phyloP scores from a whole-genome alignment of 2,329 filamentous ascomycete species.

The Ascochyta rabiei region DNA sequence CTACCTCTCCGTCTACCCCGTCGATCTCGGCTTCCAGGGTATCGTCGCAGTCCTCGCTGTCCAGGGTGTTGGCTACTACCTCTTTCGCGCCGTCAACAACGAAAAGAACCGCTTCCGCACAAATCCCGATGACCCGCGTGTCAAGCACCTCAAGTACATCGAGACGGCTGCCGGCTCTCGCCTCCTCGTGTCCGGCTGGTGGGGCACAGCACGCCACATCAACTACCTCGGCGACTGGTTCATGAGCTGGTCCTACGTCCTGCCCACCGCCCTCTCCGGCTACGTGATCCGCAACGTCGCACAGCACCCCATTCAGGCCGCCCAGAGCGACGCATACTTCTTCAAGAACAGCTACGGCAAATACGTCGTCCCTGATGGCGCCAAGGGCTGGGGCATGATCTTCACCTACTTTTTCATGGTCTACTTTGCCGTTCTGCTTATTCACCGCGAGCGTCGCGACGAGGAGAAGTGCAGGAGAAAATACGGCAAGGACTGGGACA shows the following conservation, averaged over 20 bases:
- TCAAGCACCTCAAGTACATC: slow-evolving; percentile 83
- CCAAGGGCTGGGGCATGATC: slow-evolving; percentile 81
- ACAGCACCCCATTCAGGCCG: slow-evolving; percentile 39
- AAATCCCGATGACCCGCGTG: slow-evolving; percentile 78
- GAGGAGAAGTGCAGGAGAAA: slow-evolving; percentile 90
- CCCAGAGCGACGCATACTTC: slow-evolving; percentile 60
- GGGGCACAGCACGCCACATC: slow-evolving; percentile 89
- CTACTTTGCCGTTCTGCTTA: slow-evolving; percentile 85
- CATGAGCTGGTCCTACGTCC: slow-evolving; percentile 87
- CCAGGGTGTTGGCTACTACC: slow-evolving; percentile 77
- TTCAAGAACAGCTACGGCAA: slow-evolving; percentile 63
- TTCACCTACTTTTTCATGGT: slow-evolving; percentile 94
- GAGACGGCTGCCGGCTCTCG: slow-evolving; percentile 82
- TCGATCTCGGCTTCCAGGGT: slow-evolving; percentile 74
- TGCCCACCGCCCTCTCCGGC: slow-evolving; percentile 84
- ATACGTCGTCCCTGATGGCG: slow-evolving; percentile 72
- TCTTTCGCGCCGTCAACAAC: slow-evolving; percentile 92
- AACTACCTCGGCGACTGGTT: slow-evolving; percentile 97
- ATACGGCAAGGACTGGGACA: slow-evolving; percentile 91
- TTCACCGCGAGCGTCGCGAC: slow-evolving; percentile 86
- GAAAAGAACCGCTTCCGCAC: slow-evolving; percentile 95
- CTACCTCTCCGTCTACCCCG: slow-evolving; percentile 82
- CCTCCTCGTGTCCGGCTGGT: slow-evolving; percentile 87
- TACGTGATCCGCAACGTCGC: slow-evolving; percentile 69
- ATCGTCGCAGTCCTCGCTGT: slow-evolving; percentile 69